These are phyloP conservation scores for Arthrobotrys megalospora DNA, from an alignment of 2,329 filamentous ascomycete species.

Conservation along the genomic window DNA sequence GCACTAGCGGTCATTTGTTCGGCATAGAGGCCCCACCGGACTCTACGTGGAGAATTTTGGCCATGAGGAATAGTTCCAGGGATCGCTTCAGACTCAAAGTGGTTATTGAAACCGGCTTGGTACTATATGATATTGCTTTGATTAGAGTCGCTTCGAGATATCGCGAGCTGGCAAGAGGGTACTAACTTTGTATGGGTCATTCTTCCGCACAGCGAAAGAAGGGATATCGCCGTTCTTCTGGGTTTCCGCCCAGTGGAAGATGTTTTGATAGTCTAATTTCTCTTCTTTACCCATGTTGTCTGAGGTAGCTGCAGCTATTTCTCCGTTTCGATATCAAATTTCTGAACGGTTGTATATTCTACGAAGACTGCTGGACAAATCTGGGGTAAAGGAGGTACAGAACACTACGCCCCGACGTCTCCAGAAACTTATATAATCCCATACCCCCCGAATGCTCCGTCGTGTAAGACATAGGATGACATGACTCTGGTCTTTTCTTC, in stretches of 20 bases:
- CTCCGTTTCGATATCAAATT: constrained; percentile 4
- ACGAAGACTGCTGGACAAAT: neutral
- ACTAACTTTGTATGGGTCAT: constrained; percentile 70
- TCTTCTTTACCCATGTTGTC: constrained; percentile 33
- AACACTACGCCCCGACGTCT: neutral
- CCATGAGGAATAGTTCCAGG: constrained; percentile 70
- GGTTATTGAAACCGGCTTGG: constrained; percentile 39
- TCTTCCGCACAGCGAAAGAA: constrained; percentile 72
- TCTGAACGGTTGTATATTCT: neutral
- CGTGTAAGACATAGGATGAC: constrained; percentile 19
- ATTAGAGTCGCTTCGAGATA: neutral
- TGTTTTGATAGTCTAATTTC: constrained; percentile 69
- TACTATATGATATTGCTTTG: neutral
- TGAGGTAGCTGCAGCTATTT: neutral
- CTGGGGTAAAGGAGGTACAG: constrained; percentile 17
- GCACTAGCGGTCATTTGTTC: constrained; percentile 69
- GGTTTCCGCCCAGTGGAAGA: constrained; percentile 75
- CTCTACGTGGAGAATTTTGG: constrained; percentile 69
- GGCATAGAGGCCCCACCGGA: constrained; percentile 69
- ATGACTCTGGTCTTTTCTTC: neutral
- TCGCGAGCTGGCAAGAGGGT: constrained; percentile 66
- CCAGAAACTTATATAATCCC: constrained; percentile 12
- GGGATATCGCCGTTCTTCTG: constrained; percentile 73
- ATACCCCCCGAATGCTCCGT: neutral
- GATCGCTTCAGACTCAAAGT: constrained; percentile 70